Evolutionary conservation across 2,329 filamentous ascomycete species (phyloP).

Genomic region (Decorospora gaudefroyi): DNA sequence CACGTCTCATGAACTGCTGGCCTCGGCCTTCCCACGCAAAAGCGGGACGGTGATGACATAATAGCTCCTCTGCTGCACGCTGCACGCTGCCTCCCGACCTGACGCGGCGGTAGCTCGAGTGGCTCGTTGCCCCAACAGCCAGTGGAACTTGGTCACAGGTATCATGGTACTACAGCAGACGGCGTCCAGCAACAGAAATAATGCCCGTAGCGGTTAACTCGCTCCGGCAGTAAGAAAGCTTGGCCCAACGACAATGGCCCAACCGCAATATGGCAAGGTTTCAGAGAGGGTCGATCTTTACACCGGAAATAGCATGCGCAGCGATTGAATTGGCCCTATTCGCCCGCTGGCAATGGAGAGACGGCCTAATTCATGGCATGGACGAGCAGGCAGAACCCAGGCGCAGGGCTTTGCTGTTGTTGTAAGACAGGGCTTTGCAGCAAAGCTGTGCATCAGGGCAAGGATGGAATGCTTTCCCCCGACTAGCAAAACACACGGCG

Average conservation of each 20-base stretch:
- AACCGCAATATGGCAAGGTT: no score
- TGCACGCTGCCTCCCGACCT: no score
- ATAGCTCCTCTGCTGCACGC: not conserved
- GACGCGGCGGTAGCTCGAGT: constrained; percentile 10
- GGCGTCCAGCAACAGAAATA: constrained; percentile 3
- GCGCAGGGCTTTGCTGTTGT: not conserved
- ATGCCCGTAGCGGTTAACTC: not conserved
- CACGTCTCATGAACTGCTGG: constrained; percentile 6
- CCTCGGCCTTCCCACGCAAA: not conserved
- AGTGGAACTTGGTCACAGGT: constrained; percentile 4
- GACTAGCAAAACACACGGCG: not conserved
- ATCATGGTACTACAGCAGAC: not conserved
- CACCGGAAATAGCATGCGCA: constrained; percentile 6
- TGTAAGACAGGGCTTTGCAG: not conserved
- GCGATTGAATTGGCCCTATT: no score
- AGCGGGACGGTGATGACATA: constrained; percentile 18
- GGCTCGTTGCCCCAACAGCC: constrained; percentile 16
- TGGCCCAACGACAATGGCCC: constrained; percentile 6
- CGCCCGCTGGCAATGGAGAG: no score
- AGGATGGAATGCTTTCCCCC: not conserved
- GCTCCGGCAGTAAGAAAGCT: constrained; percentile 4
- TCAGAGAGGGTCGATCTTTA: constrained; percentile 1
- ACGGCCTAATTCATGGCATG: not conserved
- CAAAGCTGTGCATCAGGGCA: constrained; percentile 1
- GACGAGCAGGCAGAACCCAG: not conserved